Percentiles rank a stretch among this genome's conserved stretches.
Evolutionary conservation across 1,139 yeast genomes (phyloP).

Genomic region (Pichia sp.): DNA sequence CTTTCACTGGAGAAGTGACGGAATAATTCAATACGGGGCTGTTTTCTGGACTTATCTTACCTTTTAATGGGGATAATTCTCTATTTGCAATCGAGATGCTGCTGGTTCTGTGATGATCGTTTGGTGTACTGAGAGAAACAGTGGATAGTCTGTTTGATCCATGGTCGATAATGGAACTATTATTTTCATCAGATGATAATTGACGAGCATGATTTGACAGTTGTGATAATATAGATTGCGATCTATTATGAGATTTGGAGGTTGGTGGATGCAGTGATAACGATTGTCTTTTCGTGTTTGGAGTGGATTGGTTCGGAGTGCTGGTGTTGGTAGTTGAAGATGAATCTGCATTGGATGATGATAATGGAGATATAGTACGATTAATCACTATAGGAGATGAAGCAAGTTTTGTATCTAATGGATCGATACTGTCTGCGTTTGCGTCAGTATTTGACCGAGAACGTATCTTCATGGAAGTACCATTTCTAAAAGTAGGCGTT

Average conservation of each 20-base stretch:
- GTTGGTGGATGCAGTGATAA: neutral
- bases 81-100: neutral
- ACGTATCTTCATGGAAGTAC: slow-evolving; percentile 6
- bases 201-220: slow-evolving; percentile 12
- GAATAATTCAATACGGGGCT: neutral
- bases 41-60: slow-evolving; percentile 10
- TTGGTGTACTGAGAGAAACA: neutral
- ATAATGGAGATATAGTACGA: neutral
- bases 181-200: slow-evolving; percentile 4
- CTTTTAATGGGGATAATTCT: slow-evolving; percentile 3
- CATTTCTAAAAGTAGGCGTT: neutral
- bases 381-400: neutral
- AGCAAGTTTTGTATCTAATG: neutral
- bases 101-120: neutral
- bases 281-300: slow-evolving; percentile 4
- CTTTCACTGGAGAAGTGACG: slow-evolving; percentile 13
- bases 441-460: slow-evolving; percentile 12
- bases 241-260: neutral
- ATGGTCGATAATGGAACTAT: neutral
- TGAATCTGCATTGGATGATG: neutral
- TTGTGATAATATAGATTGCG: slow-evolving; percentile 9
- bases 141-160: neutral
- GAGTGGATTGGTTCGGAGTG: neutral
- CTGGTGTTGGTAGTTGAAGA: neutral
- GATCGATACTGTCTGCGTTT: neutral